These are phyloP conservation scores for Kwoniella botswanensis DNA, from an alignment of 768 basidiomycete genomes.

Conservation along the genomic window DNA sequence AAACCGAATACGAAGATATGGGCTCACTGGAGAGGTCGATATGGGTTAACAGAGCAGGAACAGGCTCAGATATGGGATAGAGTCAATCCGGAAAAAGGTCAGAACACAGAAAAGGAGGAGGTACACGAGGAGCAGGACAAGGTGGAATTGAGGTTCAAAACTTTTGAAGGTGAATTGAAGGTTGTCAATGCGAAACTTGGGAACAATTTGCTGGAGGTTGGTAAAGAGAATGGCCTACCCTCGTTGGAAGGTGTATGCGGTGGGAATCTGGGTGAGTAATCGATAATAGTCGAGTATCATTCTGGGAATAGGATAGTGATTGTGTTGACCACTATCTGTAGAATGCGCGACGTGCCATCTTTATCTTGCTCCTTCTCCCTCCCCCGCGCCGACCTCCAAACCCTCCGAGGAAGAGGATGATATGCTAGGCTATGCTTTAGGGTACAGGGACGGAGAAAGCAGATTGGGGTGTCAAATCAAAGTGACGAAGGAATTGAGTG, in stretches of 20 bases:
- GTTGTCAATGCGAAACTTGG: slow-evolving; percentile 38
- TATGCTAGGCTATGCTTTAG: slow-evolving; percentile 55
- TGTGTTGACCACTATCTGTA: slow-evolving; percentile 1
- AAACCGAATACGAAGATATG: slow-evolving; percentile 59
- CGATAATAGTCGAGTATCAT: not conserved
- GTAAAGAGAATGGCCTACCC: slow-evolving; percentile 46
- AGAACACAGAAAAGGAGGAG: not conserved
- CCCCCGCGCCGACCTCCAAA: slow-evolving; percentile 30
- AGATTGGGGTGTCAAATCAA: slow-evolving; percentile 55
- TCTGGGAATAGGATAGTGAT: not conserved
- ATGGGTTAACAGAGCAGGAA: slow-evolving; percentile 68
- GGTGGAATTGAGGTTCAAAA: slow-evolving; percentile 46
- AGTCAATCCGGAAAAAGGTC: slow-evolving; percentile 8
- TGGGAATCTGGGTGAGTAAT: slow-evolving; percentile 50
- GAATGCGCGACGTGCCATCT: slow-evolving; percentile 58
- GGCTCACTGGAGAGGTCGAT: slow-evolving; percentile 72
- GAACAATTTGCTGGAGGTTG: slow-evolving; percentile 47
- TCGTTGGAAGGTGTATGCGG: slow-evolving; percentile 55
- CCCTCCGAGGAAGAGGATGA: slow-evolving; percentile 51
- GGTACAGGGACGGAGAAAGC: slow-evolving; percentile 44
- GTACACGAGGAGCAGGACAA: slow-evolving; percentile 3
- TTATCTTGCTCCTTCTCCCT: slow-evolving; percentile 33
- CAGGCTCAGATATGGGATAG: slow-evolving; percentile 58
- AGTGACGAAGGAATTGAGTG: slow-evolving; percentile 44
- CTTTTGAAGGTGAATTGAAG: slow-evolving; percentile 43